These are phyloP conservation scores for Candida sp. DNA, from an alignment of 1,139 yeast genomes.

Conservation along the genomic window DNA sequence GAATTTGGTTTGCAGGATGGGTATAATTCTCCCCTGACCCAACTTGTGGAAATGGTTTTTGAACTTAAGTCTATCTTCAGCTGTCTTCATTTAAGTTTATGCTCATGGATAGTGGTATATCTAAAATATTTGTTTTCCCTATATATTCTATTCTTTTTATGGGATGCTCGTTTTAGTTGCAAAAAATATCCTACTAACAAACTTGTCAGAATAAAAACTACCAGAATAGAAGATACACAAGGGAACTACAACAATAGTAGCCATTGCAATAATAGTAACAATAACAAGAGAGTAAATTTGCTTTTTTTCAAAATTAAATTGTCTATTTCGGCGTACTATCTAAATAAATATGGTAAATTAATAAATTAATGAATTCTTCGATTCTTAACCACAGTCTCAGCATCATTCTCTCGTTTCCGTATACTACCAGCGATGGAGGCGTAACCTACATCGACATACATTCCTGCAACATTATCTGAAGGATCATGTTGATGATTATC, in stretches of 20 bases:
- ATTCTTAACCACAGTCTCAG: constrained; percentile 5
- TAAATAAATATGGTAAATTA: too few species aligned
- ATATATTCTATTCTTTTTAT: background rate
- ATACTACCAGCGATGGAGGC: constrained; percentile 34
- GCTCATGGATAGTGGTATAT: background rate
- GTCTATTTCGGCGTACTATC: too few species aligned
- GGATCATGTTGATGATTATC: constrained; percentile 11
- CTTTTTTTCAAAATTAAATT: too few species aligned
- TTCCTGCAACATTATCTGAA: constrained; percentile 32
- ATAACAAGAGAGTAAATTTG: too few species aligned
- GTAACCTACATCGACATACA: constrained; percentile 43
- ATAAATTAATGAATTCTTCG: constrained; percentile 1
- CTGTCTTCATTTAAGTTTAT: constrained; percentile 53
- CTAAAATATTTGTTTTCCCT: background rate
- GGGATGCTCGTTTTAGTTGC: background rate
- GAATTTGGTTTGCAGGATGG: constrained; percentile 38
- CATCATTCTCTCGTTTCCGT: constrained; percentile 23
- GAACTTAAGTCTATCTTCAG: constrained; percentile 63
- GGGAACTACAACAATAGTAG: too few species aligned
- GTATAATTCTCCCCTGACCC: constrained; percentile 52
- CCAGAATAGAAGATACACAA: too few species aligned
- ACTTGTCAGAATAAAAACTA: too few species aligned
- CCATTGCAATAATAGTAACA: too few species aligned
- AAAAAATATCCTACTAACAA: too few species aligned
- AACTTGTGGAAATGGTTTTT: constrained; percentile 62